Evolutionary conservation across 1,284 basidiomycete genomes (phyloP).

Genomic region (Boletus mariae): DNA sequence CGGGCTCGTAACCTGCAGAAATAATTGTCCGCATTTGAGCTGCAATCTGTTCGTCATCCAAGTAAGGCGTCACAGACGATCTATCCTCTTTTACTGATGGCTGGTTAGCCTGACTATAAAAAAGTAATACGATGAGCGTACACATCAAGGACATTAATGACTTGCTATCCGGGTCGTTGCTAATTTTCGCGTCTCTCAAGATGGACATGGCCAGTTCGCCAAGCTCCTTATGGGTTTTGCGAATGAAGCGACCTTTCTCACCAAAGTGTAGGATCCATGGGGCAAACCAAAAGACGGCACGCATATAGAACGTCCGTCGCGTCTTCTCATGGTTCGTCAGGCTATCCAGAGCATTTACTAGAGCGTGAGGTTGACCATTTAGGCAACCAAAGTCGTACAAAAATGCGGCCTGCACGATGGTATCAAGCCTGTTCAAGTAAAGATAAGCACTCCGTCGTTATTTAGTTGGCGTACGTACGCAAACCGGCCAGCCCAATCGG

Average conservation of each 20-base stretch:
- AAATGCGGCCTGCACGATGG: slow-evolving; percentile 53
- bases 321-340: slow-evolving; percentile 57
- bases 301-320: slow-evolving; percentile 57
- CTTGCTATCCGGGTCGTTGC: slow-evolving; percentile 39
- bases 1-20: slow-evolving; percentile 61
- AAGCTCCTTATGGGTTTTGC: slow-evolving; percentile 46
- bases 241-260: slow-evolving; percentile 55
- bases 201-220: slow-evolving; percentile 47
- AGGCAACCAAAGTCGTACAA: slow-evolving; percentile 54
- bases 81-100: slow-evolving; percentile 42
- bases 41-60: slow-evolving; percentile 49
- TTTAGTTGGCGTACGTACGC: slow-evolving; percentile 38
- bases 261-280: slow-evolving; percentile 53
- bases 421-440: slow-evolving; percentile 44
- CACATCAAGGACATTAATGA: slow-evolving; percentile 52
- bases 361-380: slow-evolving; percentile 40
- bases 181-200: slow-evolving; percentile 49
- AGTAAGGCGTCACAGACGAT: slow-evolving; percentile 29
- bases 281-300: slow-evolving; percentile 56
- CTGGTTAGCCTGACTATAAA: slow-evolving; percentile 4
- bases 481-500: slow-evolving; percentile 56
- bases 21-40: slow-evolving; percentile 59
- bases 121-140: slow-evolving; percentile 27
- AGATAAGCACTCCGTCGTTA: slow-evolving; percentile 1
- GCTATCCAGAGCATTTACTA: slow-evolving; percentile 50